These are phyloP conservation scores for Pichiaceae sp. DNA, from an alignment of 1,139 yeast species.

Conservation along the genomic window DNA sequence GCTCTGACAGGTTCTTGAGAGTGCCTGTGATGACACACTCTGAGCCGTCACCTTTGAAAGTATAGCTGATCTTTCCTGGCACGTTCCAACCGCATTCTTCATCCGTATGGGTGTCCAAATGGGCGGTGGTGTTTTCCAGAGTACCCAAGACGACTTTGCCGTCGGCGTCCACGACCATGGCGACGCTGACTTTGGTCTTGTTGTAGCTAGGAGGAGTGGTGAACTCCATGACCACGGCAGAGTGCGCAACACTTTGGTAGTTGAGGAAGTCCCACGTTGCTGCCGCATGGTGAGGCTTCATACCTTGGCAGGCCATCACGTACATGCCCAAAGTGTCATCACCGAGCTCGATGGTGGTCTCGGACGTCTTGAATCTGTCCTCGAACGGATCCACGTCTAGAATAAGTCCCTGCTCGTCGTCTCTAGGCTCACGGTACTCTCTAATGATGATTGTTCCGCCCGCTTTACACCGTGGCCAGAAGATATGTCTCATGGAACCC, in stretches of 20 bases:
- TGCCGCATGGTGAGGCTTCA: slow-evolving; percentile 99
- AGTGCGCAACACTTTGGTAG: slow-evolving; percentile 68
- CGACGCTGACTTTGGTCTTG: slow-evolving; percentile 70
- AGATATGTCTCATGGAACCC: slow-evolving; percentile 94
- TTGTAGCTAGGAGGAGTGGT: slow-evolving; percentile 91
- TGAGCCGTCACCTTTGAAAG: slow-evolving; percentile 37
- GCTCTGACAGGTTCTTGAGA: slow-evolving; percentile 58
- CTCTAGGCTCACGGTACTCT: slow-evolving; percentile 14
- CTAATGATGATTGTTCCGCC: slow-evolving; percentile 45
- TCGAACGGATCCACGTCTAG: slow-evolving; percentile 7
- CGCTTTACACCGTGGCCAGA: slow-evolving; percentile 86
- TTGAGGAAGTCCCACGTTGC: slow-evolving; percentile 91
- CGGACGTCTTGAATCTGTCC: slow-evolving; percentile 11
- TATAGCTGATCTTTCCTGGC: slow-evolving; percentile 61
- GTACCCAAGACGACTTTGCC: slow-evolving; percentile 61
- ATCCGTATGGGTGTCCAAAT: slow-evolving; percentile 51
- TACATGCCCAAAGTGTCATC: slow-evolving; percentile 43
- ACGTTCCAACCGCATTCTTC: slow-evolving; percentile 90
- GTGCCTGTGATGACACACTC: slow-evolving; percentile 45
- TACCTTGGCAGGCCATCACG: slow-evolving; percentile 97
- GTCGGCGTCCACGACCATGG: slow-evolving; percentile 53
- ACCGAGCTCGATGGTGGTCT: slow-evolving; percentile 13
- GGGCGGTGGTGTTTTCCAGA: slow-evolving; percentile 56
- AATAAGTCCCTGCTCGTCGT: slow-evolving; percentile 3
- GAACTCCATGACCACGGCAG: slow-evolving; percentile 90